These are phyloP conservation scores for Cerioporus squamosus DNA, from an alignment of 1,284 basidiomycete genomes.

Conservation along the genomic window DNA sequence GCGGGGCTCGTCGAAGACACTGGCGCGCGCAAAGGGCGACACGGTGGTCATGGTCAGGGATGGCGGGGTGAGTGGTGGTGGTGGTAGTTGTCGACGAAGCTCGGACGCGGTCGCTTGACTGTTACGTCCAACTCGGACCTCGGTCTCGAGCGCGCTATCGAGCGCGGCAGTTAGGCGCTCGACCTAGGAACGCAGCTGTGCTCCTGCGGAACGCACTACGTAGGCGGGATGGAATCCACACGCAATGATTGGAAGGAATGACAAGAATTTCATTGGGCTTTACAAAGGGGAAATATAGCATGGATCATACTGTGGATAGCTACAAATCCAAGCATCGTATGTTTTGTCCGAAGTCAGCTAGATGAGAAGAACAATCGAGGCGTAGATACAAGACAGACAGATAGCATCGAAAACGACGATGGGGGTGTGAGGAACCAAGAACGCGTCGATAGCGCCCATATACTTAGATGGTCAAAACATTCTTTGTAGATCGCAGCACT, in stretches of 20 bases:
- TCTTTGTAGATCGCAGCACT: too few relatives aligned
- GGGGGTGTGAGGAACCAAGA: not conserved
- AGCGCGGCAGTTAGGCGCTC: too few relatives aligned
- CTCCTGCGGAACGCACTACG: too few relatives aligned
- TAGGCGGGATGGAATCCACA: too few relatives aligned
- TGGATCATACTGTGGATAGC: too few relatives aligned
- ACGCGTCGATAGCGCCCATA: not conserved
- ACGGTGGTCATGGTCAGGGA: slow-evolving; percentile 57
- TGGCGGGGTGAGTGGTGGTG: not conserved
- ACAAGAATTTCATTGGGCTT: too few relatives aligned
- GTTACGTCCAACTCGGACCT: not conserved
- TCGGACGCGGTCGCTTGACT: slow-evolving; percentile 1
- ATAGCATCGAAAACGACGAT: not conserved
- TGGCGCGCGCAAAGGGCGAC: slow-evolving; percentile 81
- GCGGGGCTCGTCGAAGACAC: slow-evolving; percentile 74
- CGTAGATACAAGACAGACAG: not conserved
- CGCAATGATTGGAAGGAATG: too few relatives aligned
- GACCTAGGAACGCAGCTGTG: not conserved
- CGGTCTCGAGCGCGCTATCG: too few relatives aligned
- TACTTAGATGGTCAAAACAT: not conserved
- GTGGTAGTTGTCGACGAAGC: slow-evolving; percentile 11
- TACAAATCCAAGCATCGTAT: too few relatives aligned
- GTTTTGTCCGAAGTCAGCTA: too few relatives aligned
- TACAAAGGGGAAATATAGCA: too few relatives aligned
- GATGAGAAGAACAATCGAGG: too few relatives aligned